Evolutionary conservation across 2,329 filamentous ascomycete species (phyloP), one percentile per base, ranked within the genome.

Genomic region (Pyrenophora tritici-repentis): DNA sequence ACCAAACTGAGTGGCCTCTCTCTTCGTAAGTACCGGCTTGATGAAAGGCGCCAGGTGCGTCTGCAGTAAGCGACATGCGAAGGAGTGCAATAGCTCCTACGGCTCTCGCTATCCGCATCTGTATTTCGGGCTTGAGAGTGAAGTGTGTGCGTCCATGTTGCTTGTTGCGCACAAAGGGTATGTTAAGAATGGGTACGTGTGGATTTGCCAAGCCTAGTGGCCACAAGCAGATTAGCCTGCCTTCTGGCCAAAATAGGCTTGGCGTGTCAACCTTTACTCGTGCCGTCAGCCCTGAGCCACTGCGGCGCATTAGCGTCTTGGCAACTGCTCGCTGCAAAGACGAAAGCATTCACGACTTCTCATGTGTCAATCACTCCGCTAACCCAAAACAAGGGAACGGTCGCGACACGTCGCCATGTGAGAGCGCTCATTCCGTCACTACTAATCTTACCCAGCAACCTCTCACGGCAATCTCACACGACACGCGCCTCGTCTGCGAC

Each of bases 171-270:
- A n/a, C n/a, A n/a, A 59, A 10, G 63, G 58, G 1, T 53, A 58
- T 8, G 54, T 47, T 43, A 69, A 54, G 41, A 70, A 71, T 10
- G 66, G 67, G 42, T 69, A 69, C 37, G 71, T n/a, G n/a, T n/a
- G n/a, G n/a, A n/a, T n/a, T n/a, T n/a, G n/a, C n/a, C n/a, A n/a
- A n/a, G n/a, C n/a, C n/a, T n/a, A n/a, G n/a, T n/a, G n/a, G n/a
- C n/a, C n/a, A n/a, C n/a, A n/a, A n/a, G n/a, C n/a, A n/a, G n/a
- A n/a, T n/a, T n/a, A n/a, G n/a, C n/a, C n/a, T n/a, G n/a, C n/a
- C n/a, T n/a, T n/a, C n/a, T n/a, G n/a, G n/a, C n/a, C n/a, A n/a
- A n/a, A n/a, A n/a, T n/a, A n/a, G n/a, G n/a, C n/a, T n/a, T n/a
- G n/a, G n/a, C n/a, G n/a, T n/a, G n/a, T n/a, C n/a, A n/a, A n/a